phyloP scores from a whole-genome alignment of 306 rosid species.

The Quercus ilex region DNA sequence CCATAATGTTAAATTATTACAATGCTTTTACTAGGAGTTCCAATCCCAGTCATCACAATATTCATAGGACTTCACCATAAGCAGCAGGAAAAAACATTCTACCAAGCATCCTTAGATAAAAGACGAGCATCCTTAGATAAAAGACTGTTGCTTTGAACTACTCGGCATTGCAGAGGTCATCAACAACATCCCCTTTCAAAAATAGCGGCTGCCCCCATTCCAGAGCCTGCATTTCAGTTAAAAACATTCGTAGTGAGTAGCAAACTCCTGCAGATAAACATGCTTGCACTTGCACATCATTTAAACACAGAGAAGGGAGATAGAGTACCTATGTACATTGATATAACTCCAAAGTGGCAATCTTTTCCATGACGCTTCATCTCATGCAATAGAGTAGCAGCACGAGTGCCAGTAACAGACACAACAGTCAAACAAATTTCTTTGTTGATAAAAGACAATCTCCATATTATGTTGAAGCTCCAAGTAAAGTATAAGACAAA shows the following conservation, averaged over 20 bases:
- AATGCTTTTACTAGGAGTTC: neutral
- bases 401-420: slow-evolving; percentile 58
- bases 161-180: slow-evolving; percentile 68
- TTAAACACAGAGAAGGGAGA: neutral
- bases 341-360: slow-evolving; percentile 80
- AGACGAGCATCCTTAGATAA: slow-evolving; percentile 66
- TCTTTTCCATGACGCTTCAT: slow-evolving; percentile 93
- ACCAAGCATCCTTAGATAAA: slow-evolving; percentile 68
- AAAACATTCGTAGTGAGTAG: neutral
- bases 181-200: slow-evolving; percentile 69
- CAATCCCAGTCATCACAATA: slow-evolving; percentile 7
- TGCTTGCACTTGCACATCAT: neutral
- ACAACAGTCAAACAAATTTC: neutral
- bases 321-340: slow-evolving; percentile 82
- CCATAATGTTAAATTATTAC: neutral
- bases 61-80: neutral
- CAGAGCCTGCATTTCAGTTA: slow-evolving; percentile 61
- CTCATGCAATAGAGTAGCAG: slow-evolving; percentile 78
- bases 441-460: neutral
- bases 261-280: neutral
- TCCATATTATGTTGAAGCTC: neutral
- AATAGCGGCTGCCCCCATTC: slow-evolving; percentile 98
- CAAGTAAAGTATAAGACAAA: neutral
- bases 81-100: slow-evolving; percentile 15
- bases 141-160: slow-evolving; percentile 31